Conservation (phyloP, 2,329 filamentous ascomycete species). For the Neocucurbitaria cava region DNA sequence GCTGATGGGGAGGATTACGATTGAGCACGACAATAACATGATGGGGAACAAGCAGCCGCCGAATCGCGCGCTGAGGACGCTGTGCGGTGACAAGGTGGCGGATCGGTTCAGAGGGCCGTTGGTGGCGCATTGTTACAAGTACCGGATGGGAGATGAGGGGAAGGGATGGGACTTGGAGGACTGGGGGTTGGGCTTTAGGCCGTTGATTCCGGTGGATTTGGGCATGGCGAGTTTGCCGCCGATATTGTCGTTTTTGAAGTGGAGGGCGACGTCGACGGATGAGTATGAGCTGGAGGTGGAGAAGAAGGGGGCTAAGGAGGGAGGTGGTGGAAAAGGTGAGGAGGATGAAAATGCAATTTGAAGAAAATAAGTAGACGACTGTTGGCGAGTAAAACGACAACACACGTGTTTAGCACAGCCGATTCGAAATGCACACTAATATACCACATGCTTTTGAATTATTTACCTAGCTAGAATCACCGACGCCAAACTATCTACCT, state of each 20-base stretch:
- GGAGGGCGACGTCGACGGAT: neutral
- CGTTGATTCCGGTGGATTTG: neutral
- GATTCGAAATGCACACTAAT: too few relatives aligned
- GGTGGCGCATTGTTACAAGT: neutral
- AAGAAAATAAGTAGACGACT: too few relatives aligned
- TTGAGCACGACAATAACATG: too few relatives aligned
- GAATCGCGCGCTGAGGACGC: neutral
- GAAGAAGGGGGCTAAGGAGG: neutral
- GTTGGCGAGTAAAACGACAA: too few relatives aligned
- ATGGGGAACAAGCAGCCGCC: too few relatives aligned
- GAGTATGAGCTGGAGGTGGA: neutral
- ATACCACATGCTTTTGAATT: slow-evolving; percentile 1
- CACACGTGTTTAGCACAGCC: too few relatives aligned
- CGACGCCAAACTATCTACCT: slow-evolving; percentile 1
- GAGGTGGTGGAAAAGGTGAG: neutral
- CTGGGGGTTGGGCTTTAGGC: neutral
- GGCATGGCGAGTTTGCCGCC: neutral
- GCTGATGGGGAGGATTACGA: too few relatives aligned
- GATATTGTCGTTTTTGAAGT: neutral
- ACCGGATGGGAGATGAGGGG: neutral
- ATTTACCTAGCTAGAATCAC: slow-evolving; percentile 3
- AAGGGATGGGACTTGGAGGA: neutral
- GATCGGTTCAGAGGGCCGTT: neutral
- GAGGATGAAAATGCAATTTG: neutral
- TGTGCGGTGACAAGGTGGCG: neutral